These are phyloP conservation scores for Roridomyces roridus DNA, from an alignment of 768 basidiomycete species.

Conservation along the genomic window DNA sequence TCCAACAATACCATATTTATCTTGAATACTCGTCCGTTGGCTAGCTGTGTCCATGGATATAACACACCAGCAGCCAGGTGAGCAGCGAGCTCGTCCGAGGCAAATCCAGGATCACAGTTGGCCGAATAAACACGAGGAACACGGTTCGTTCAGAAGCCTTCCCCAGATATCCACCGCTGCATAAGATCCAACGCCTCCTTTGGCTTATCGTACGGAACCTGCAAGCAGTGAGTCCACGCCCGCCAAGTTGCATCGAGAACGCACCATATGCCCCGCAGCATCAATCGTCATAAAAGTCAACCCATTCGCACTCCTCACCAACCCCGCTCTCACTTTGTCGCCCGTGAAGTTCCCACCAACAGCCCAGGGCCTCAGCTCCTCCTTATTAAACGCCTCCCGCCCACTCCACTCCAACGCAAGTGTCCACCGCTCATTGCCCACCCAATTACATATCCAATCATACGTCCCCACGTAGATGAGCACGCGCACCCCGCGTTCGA, in stretches of 20 bases:
- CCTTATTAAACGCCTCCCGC: slow-evolving; percentile 43
- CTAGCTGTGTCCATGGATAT: no score
- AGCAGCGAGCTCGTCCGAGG: no score
- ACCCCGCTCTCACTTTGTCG: slow-evolving; percentile 7
- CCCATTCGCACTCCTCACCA: slow-evolving; percentile 21
- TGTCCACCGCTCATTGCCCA: slow-evolving; percentile 79
- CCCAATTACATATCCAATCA: slow-evolving; percentile 80
- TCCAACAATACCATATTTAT: no score
- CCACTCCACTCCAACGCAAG: slow-evolving; percentile 77
- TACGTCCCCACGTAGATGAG: slow-evolving; percentile 76
- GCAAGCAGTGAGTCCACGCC: no score
- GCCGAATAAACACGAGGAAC: no score
- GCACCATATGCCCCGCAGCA: slow-evolving; percentile 73
- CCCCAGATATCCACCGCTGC: slow-evolving; percentile 49
- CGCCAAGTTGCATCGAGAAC: no score
- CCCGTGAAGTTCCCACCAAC: slow-evolving; percentile 3
- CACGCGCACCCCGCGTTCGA: slow-evolving; percentile 73
- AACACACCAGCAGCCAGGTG: no score
- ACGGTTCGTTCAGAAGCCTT: no score
- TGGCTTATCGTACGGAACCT: slow-evolving; percentile 71
- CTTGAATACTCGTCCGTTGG: no score
- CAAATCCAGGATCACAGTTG: no score
- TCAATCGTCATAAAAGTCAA: slow-evolving; percentile 32
- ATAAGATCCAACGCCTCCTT: slow-evolving; percentile 53
- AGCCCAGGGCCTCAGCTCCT: slow-evolving; percentile 37